Conservation (phyloP, 2,329 filamentous ascomycete genomes). For the Phoma sp. region DNA sequence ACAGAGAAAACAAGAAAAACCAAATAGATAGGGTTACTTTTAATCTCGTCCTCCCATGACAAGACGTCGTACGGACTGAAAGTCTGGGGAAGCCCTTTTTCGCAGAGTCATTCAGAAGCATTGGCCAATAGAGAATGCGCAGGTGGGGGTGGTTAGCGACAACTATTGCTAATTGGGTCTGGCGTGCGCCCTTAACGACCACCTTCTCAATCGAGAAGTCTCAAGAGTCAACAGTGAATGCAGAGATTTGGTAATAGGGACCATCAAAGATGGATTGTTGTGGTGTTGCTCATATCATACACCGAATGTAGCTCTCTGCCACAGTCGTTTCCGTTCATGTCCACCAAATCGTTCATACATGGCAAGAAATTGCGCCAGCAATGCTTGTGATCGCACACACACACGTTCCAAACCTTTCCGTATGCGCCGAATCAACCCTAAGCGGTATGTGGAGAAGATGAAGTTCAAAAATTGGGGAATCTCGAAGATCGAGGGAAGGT, state of each 20-base stretch:
- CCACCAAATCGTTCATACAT: slow-evolving; percentile 13
- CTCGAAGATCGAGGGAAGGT: not conserved
- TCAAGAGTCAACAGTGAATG: not conserved
- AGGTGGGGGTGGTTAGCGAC: not conserved
- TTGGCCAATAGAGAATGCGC: not conserved
- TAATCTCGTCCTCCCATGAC: not conserved
- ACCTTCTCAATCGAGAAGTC: not conserved
- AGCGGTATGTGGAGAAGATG: slow-evolving; percentile 3
- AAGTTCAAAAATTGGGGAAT: not conserved
- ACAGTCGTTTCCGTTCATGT: not conserved
- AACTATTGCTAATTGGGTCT: slow-evolving; percentile 5
- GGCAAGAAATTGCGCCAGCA: slow-evolving; percentile 15
- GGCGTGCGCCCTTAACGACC: slow-evolving; percentile 17
- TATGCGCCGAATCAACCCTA: slow-evolving; percentile 9
- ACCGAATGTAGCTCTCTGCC: not conserved
- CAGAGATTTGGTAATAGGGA: not conserved
- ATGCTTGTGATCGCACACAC: slow-evolving; percentile 11
- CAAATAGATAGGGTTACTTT: not conserved
- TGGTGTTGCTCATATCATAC: slow-evolving; percentile 13
- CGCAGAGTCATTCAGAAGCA: not conserved
- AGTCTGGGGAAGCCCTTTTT: slow-evolving; percentile 15
- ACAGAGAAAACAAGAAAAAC: not conserved
- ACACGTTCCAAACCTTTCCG: not conserved
- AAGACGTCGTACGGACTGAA: not conserved
- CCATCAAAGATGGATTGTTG: slow-evolving; percentile 7